Evolutionary conservation across 176 grass and related monocot genomes (phyloP).

Genomic region (Zoysia japonica): DNA sequence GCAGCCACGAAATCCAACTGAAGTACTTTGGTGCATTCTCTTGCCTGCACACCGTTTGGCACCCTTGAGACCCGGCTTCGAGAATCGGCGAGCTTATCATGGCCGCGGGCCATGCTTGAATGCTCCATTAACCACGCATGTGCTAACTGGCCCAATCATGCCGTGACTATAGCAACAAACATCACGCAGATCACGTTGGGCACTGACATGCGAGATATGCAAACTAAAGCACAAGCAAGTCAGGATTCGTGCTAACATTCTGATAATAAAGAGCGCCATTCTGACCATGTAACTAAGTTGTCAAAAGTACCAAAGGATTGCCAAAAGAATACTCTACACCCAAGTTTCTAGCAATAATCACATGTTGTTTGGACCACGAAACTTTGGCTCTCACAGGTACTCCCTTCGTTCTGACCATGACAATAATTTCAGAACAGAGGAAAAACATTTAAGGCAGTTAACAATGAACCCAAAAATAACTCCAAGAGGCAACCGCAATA

Average conservation of each 20-base stretch:
- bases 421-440: no score
- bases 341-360: neutral
- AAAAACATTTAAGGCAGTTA: neutral
- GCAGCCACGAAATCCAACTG: constrained; percentile 11
- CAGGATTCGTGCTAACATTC: no score
- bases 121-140: no score
- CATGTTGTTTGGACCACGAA: constrained; percentile 21
- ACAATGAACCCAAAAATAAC: neutral
- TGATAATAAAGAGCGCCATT: neutral
- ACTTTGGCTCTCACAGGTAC: neutral
- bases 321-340: neutral
- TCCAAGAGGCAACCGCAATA: neutral
- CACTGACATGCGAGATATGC: no score
- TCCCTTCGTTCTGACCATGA: no score
- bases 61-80: neutral
- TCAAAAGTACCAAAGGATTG: constrained; percentile 3
- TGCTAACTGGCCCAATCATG: no score
- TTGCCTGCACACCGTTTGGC: constrained; percentile 31
- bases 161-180: no score
- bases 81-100: no score
- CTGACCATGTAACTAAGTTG: neutral
- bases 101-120: no score
- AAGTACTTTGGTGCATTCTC: neutral
- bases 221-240: no score
- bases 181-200: no score